Base-by-base conservation (phyloP, 2,329 filamentous ascomycete species). In the Neocatenulostroma microsporum region DNA sequence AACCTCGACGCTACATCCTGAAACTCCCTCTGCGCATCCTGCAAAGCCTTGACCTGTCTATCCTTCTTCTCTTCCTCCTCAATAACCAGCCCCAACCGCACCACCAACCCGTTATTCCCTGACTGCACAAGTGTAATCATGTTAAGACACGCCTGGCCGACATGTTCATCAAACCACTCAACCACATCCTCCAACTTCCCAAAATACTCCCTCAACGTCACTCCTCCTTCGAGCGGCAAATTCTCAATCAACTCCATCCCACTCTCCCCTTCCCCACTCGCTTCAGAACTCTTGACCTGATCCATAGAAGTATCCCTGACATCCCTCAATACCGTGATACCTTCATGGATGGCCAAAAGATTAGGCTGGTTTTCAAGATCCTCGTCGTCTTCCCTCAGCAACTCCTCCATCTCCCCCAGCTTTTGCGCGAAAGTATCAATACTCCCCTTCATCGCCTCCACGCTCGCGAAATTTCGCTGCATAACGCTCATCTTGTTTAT, bases 41-140 rank as follows among this genome's bases (percentile, higher is more conserved):
- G 88, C 45, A 98, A 68, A 2, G 91, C 91, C 55, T 84, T 74
- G 18, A 94, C 86, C 48, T 88, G 83, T 62, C 85, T 83, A 60
- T 98, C 91, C 54, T 88, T 94, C 70, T 88, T 91, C 68, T 98
- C 91, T 62, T 98, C 91, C 21, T 88, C 87, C 58, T 94, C 84
- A 45, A 98, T 88, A 37, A 98, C 80, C 42, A 96, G 73, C 8
- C 89, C 91, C 46, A 98, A 74, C 29, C 91, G 78, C 30, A 96
- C 91, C 10, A 98, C 84, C 55, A 96, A 73, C 23, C 85, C 82
- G 47, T 84, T 82, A 56, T 95, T 94, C 44, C 88, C 88, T 26
- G 80, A 74, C 51, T 91, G 80, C 17, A 98, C 80, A 23, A 96
- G 70, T 44, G 80, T 82, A 50, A 98, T 91, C 40, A 98, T 69